These are phyloP conservation scores for Fusarium hostae DNA, from an alignment of 2,329 filamentous ascomycete genomes.

Conservation along the genomic window DNA sequence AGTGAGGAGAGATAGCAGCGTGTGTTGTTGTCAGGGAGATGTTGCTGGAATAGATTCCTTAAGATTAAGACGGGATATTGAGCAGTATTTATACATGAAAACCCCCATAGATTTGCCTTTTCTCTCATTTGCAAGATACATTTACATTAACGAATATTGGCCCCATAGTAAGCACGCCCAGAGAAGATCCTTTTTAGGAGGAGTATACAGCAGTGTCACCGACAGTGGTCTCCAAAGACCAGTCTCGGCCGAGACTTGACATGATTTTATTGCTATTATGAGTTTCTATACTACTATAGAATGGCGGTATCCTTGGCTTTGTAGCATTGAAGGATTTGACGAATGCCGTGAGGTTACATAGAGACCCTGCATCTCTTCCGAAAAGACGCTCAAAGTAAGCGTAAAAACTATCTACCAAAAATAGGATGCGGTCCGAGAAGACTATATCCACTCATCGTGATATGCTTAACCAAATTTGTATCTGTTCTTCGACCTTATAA, in stretches of 20 bases:
- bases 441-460: rapidly evolving
- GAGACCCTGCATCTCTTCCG: rapidly evolving
- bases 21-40: too few relatives aligned
- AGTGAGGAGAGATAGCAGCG: too few relatives aligned
- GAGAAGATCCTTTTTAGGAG: too few relatives aligned
- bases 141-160: not conserved
- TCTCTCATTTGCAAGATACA: rapidly evolving
- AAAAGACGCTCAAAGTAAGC: not conserved
- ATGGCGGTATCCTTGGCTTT: rapidly evolving
- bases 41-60: rapidly evolving
- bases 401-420: not conserved
- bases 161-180: not conserved
- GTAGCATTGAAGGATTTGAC: not conserved
- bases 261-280: not conserved
- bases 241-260: not conserved
- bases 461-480: not conserved
- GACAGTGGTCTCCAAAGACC: rapidly evolving
- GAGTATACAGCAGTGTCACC: not conserved
- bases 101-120: rapidly evolving
- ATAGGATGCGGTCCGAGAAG: not conserved
- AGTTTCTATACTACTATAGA: not conserved
- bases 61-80: not conserved
- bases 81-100: rapidly evolving
- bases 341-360: not conserved
- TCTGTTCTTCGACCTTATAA: too few relatives aligned